phyloP scores from a whole-genome alignment of 345 rosid genomes.

The Camelina laxa region DNA sequence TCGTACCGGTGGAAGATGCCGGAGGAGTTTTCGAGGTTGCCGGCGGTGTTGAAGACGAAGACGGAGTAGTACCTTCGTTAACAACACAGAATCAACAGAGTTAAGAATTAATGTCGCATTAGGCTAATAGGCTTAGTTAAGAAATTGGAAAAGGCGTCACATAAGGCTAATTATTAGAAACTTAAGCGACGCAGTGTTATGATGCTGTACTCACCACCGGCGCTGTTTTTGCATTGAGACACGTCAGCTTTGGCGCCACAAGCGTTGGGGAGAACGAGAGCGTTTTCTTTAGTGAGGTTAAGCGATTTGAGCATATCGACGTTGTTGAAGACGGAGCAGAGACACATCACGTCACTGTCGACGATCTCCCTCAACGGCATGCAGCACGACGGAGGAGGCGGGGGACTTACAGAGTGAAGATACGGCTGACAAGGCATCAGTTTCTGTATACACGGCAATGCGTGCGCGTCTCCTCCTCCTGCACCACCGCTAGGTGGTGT shows the following conservation, averaged over 20 bases:
- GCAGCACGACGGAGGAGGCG: conserved; percentile 59
- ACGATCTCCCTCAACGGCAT: conserved; percentile 52
- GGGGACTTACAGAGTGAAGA: conserved; percentile 35
- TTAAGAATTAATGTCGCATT: background rate
- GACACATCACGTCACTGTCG: conserved; percentile 45
- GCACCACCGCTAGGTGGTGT: conserved; percentile 19
- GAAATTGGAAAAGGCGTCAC: background rate
- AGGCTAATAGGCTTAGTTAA: background rate
- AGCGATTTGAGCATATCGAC: conserved; percentile 45
- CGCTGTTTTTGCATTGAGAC: conserved; percentile 49
- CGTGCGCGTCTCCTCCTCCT: conserved; percentile 29
- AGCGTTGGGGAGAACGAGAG: conserved; percentile 54
- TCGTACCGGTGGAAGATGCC: conserved; percentile 40
- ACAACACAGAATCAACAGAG: conserved; percentile 1
- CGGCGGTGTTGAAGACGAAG: conserved; percentile 38
- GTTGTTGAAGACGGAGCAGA: conserved; percentile 53
- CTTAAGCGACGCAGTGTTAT: background rate
- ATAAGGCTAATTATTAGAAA: background rate
- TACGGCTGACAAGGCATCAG: conserved; percentile 65
- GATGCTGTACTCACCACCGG: conserved; percentile 37
- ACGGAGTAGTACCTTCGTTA: conserved; percentile 35
- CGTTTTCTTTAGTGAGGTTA: conserved; percentile 53
- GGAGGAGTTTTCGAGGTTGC: conserved; percentile 38
- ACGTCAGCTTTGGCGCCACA: conserved; percentile 58
- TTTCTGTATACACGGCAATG: conserved; percentile 52